Percentiles rank a stretch among this genome's conserved stretches.
These are phyloP conservation scores for Globisporangium polare DNA, from an alignment of 352 stramenopile species.

Conservation along the genomic window DNA sequence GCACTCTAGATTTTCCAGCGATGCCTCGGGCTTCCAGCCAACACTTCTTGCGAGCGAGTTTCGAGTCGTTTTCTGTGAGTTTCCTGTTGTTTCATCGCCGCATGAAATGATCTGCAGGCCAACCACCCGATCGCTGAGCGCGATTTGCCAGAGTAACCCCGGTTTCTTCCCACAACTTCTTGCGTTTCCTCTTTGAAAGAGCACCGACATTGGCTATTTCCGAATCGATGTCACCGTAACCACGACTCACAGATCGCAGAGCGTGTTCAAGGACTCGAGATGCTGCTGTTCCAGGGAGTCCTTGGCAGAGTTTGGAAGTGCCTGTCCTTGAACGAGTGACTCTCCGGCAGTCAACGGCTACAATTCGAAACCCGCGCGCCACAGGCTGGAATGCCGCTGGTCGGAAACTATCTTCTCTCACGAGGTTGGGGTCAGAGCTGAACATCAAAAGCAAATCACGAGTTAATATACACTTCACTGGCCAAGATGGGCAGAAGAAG, in stretches of 20 bases:
- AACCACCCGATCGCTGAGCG: neutral
- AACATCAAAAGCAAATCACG: neutral
- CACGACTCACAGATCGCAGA: neutral
- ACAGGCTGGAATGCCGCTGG: neutral
- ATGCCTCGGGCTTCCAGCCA: neutral
- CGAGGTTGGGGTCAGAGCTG: neutral
- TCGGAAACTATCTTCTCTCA: neutral
- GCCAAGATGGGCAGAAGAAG: no score
- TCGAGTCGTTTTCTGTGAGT: constrained; percentile 1
- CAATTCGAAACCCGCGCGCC: neutral
- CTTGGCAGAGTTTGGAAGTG: neutral
- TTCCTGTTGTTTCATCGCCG: neutral
- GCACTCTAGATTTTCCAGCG: constrained; percentile 7
- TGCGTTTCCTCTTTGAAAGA: neutral
- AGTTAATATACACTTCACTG: neutral
- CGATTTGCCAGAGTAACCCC: neutral
- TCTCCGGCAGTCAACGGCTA: constrained; percentile 1
- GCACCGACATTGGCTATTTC: neutral
- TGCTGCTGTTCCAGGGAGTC: no score
- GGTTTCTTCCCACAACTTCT: neutral
- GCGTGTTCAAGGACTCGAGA: neutral
- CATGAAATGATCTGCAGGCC: neutral
- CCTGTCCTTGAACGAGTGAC: neutral
- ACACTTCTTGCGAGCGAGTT: neutral
- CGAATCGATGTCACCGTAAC: neutral